Base-by-base conservation (phyloP, 805 yeast genomes). In the Maudiozyma barnettii region DNA sequence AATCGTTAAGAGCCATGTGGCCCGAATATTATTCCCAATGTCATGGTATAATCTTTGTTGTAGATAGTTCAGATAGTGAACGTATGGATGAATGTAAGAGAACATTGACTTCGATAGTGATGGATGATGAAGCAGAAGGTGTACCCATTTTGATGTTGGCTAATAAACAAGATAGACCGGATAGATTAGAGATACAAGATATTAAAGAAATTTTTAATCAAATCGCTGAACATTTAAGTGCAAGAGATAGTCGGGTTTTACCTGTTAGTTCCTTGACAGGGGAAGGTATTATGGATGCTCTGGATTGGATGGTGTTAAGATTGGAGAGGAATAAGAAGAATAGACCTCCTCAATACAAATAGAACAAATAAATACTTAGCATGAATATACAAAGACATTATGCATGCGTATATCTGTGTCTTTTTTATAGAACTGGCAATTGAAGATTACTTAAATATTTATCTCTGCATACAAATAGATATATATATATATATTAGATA, bases 81-180 rank as follows among this genome's bases (percentile, higher is more conserved):
- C 73, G 96, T 48, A 76, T 91, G 45, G 81, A 84, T 52, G 97
- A 90, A 65, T 89, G 96, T 66, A 75, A 79, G 54, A 78, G 77
- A 21, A 80, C 82, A 1, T 69, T 89, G 46, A 65, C 72, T 16
- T 55, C 67, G 1, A 64, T 78, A 18, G 81, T 88, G 61, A 70
- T 74, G 44, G 75, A 75, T 60, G 85, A 81, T 49, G 71, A 72
- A 18, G 69, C 76, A 13, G 86, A 81, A 47, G 89, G 95, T 29
- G 82, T 89, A 16, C 99, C 98, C 1, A 79, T 91, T 9, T 71
- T 91, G 48, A 91, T 91, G 96, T 72, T 91, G 59, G 98, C 97
- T 7, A 91, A 93, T 64, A 93, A 93, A 63, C 96, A 90, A 68
- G 98, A 93, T 60, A 63, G 80, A 33, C 79, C 77, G 47, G 81